These are phyloP conservation scores for Metschnikowia gelsemii DNA, from an alignment of 805 yeast species.

Conservation along the genomic window DNA sequence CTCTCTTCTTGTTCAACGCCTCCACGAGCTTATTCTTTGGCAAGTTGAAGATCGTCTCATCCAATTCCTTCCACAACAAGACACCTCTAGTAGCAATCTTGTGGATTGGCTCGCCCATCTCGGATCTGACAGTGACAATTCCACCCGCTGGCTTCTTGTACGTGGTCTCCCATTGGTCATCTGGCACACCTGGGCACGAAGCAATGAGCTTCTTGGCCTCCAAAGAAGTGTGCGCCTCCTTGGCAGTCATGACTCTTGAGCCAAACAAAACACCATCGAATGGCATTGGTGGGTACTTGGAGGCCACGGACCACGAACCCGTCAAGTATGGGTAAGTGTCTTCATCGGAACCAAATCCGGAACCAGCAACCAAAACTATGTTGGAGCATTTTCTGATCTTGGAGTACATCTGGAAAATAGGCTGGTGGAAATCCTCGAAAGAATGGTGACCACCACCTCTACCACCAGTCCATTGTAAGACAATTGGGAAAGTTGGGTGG, in stretches of 20 bases:
- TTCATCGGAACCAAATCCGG: constrained; percentile 96
- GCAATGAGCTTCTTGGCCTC: constrained; percentile 93
- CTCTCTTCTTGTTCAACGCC: constrained; percentile 78
- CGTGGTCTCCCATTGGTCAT: constrained; percentile 87
- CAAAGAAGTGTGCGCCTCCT: constrained; percentile 91
- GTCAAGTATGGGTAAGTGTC: constrained; percentile 97
- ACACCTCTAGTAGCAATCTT: constrained; percentile 98
- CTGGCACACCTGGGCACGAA: constrained; percentile 85
- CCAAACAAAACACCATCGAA: constrained; percentile 96
- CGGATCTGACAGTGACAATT: constrained; percentile 91
- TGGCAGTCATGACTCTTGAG: constrained; percentile 95
- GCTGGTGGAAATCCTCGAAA: constrained; percentile 98
- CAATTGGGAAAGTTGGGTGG: constrained; percentile 95
- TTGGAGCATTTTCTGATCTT: constrained; percentile 89
- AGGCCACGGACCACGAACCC: constrained; percentile 90
- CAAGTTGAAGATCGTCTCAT: constrained; percentile 84
- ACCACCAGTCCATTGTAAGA: constrained; percentile 99
- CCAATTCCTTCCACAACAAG: constrained; percentile 94
- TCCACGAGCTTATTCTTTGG: constrained; percentile 87
- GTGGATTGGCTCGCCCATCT: constrained; percentile 99
- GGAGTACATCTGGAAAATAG: constrained; percentile 92
- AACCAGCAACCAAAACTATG: constrained; percentile 91
- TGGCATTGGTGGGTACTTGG: constrained; percentile 97
- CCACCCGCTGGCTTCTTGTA: constrained; percentile 97
- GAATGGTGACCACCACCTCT: constrained; percentile 99